Evolutionary conservation across 257 asterid species (phyloP), one percentile per base, ranked within the genome.

Genomic region (Buddleja alternifolia): DNA sequence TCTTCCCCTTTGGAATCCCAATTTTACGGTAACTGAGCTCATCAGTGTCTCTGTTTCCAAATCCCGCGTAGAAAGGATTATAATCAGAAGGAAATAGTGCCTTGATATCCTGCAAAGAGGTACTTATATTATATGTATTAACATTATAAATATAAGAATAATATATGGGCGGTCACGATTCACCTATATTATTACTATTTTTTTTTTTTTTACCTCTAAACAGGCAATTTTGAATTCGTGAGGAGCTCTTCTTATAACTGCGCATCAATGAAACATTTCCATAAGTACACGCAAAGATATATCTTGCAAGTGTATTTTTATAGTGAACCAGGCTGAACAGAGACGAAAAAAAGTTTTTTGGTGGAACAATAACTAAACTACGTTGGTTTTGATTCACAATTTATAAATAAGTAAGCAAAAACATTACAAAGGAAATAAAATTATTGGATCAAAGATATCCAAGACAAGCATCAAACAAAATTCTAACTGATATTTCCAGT

Each of bases 181-280:
- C 69, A 46, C 32, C 9, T 60, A 44, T 8, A 37, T 8, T 10
- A 37, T 16, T 5, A 12, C 10, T 54, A 51, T 29, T 2, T 29
- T 29, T 44, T 66, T 79, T 29, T 2, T 29, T 29, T 44, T 66
- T 79, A 92, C 99, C 98, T 94, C 99, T 76, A 94, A 89, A 87
- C 99, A 94, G 53, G 98, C 98, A 45, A 92, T 94, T 82, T 94
- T 94, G 89, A 94, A 94, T 69, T 94, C 99, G 12, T 91, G 99
- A 21, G 99, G 98, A 73, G 99, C 98, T 84, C 99, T 85, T 80
- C 98, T 88, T 54, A 94, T 94, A 29, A 91, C 99, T 94, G 88
- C 34, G 50, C 73, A 79, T 50, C 79, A 78, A 14, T 56, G 46
- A 48, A 77, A 67, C n/a, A 67, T 11, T 15, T 63, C 1, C 23